Evolutionary conservation across 192 early-diverging fungal species (phyloP).

Genomic region (Coemansia sp.): DNA sequence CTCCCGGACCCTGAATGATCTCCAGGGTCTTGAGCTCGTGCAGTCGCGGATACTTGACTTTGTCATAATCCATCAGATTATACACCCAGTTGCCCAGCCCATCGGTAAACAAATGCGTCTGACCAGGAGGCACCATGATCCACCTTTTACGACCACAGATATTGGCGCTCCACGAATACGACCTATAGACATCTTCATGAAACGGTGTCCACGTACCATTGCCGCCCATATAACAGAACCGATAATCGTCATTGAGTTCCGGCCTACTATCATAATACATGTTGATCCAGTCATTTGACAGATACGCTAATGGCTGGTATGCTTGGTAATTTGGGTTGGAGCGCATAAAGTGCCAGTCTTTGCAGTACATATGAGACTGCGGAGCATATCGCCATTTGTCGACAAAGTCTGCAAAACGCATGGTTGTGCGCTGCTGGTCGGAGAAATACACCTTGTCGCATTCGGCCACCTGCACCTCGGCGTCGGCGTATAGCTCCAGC

Average conservation of each 20-base stretch:
- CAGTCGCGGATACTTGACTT: slow-evolving; percentile 55
- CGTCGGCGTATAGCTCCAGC: slow-evolving; percentile 20
- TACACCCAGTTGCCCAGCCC: slow-evolving; percentile 59
- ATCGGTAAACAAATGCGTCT: slow-evolving; percentile 63
- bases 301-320: slow-evolving; percentile 11
- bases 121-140: slow-evolving; percentile 67
- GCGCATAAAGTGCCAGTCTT: slow-evolving; percentile 69
- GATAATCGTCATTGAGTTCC: slow-evolving; percentile 63
- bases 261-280: slow-evolving; percentile 53
- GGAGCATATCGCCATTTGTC: slow-evolving; percentile 47
- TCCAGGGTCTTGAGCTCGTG: slow-evolving; percentile 50
- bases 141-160: slow-evolving; percentile 71
- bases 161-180: slow-evolving; percentile 76
- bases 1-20: slow-evolving; percentile 61
- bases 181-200: slow-evolving; percentile 75
- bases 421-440: slow-evolving; percentile 61
- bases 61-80: slow-evolving; percentile 56
- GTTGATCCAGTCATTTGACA: slow-evolving; percentile 72
- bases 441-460: slow-evolving; percentile 61
- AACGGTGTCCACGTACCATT: slow-evolving; percentile 72
- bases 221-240: slow-evolving; percentile 73
- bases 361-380: slow-evolving; percentile 55
- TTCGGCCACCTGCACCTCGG: slow-evolving; percentile 61
- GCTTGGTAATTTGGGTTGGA: slow-evolving; percentile 3
- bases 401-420: slow-evolving; percentile 60